A percentile compares a stretch with the other conserved stretches of the same genome.
These are phyloP conservation scores for Physcomitrium patens DNA, from an alignment of 225 moss, liverwort and hornwort genomes.

Conservation along the genomic window DNA sequence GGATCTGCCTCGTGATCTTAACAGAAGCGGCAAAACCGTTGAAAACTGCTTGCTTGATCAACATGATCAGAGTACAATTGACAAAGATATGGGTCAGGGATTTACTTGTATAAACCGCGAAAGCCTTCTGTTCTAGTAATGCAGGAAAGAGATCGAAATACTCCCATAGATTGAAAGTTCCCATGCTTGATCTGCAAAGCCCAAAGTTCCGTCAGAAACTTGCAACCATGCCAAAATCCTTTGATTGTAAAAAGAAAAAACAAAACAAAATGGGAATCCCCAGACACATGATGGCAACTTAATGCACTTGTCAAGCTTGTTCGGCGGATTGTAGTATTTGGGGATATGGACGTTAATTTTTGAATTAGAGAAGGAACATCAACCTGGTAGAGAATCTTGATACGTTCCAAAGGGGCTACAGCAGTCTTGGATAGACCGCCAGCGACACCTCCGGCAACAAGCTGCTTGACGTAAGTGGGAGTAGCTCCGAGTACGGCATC, in stretches of 20 bases:
- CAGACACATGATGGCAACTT: neutral
- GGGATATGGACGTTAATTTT: neutral
- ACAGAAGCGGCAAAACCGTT: neutral
- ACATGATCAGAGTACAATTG: neutral
- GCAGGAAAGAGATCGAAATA: slow-evolving; percentile 66
- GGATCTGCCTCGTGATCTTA: neutral
- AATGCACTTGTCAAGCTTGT: neutral
- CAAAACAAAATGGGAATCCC: neutral
- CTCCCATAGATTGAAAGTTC: slow-evolving; percentile 75
- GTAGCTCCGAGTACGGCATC: slow-evolving; percentile 51
- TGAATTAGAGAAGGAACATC: slow-evolving; percentile 4
- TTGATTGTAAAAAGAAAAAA: neutral
- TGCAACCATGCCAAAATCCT: neutral
- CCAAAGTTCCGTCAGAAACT: slow-evolving; percentile 6
- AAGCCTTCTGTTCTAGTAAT: slow-evolving; percentile 78
- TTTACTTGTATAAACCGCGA: slow-evolving; percentile 88
- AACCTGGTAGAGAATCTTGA: slow-evolving; percentile 93
- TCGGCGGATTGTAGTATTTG: neutral
- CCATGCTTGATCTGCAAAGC: slow-evolving; percentile 78
- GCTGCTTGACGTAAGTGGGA: slow-evolving; percentile 76
- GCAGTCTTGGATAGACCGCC: slow-evolving; percentile 87
- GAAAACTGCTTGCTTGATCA: neutral
- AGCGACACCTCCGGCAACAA: slow-evolving; percentile 88
- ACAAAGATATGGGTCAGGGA: slow-evolving; percentile 1
- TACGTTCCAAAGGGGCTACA: slow-evolving; percentile 90